Evolutionary conservation across 495 filamentous ascomycete genomes (phyloP), one percentile per base, ranked within the genome.

Genomic region (Chaetomidium leptoderma): DNA sequence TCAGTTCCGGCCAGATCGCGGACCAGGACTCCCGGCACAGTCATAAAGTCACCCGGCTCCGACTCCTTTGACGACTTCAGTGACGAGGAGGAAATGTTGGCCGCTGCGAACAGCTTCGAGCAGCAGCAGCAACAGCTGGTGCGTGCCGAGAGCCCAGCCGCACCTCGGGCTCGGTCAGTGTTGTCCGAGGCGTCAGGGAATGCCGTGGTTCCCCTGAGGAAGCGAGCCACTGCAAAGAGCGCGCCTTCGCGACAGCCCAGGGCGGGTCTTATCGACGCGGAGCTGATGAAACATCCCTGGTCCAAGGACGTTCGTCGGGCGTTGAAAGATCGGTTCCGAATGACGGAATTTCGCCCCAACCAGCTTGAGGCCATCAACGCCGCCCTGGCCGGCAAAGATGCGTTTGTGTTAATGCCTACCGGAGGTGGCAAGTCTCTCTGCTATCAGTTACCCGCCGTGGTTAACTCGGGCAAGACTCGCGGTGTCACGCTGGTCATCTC

Each of bases 361-460:
- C 93, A 99, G 64, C 81, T 97, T 9, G 89, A 96, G 70, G 93
- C 93, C 7, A 93, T 99, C 70, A 96, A 97, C 71, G 87, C 92
- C 8, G 96, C 93, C 0, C 74, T 99, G 36, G 76, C 74, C 32
- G 92, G 91, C 0, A 86, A 92, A 62, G 91, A 97, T 71, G 84
- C 86, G 0, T 97, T 99, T 66, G 87, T 97, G 14, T 72, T 97
- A 24, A 97, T 99, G 93, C 95, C 93, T 27, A 99, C 93, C 3
- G 93, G 95, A 40, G 95, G 93, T 49, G 93, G 93, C 16, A 98
- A 99, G 67, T 96, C 91, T 13, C 77, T 99, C 10, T 97, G 95
- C 69, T 99, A 97, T 69, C 93, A 99, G 64, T 75, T 99, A 16
- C 95, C 93, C 8, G 89, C 95, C 24, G 78, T 97, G 24, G 77